Base-by-base conservation (phyloP, 495 filamentous ascomycete genomes). In the Cladorrhinum samala region DNA sequence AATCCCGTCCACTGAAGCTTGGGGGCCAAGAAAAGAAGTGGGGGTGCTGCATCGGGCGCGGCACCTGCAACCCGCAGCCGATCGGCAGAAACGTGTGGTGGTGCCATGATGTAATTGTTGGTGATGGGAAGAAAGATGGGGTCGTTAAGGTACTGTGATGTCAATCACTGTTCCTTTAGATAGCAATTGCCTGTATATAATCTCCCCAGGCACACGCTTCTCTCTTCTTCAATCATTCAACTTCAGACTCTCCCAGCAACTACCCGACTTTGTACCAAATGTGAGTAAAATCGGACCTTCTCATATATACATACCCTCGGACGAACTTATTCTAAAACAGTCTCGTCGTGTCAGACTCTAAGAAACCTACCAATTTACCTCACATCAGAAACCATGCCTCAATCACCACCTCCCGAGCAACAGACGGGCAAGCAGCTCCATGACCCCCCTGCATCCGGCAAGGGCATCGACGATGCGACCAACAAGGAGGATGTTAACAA, bases 401-500 rank as follows among this genome's bases (percentile, higher is more conserved):
- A 96, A 66, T 97, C 92, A 9, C 92, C 92, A 13, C 72, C 82
- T 16, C 89, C 88, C 8, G 85, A 90, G 72, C 46, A 60, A 46
- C 86, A 87, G 64, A 65, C 77, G n/a, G 81, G 77, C 49, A 66
- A 71, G 25, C 91, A 96, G 69, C 71, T 81, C 43, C 65, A 74
- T 36, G 81, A 80, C 5, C 59, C 75, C 2, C 74, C 77, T 0
- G 80, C 70, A 30, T 70, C 73, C 40, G 83, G 88, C 56, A 76
- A 85, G 57, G 80, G 79, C 24, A 65, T 66, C 18, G 63, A 77
- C 43, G 67, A 68, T 5, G 62, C 60, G 37, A 63, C 74, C n/a
- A 62, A 77, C 61, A 77, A 77, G 64, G 68, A 79, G 53, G 65
- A 79, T 38, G 50, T 53, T 16, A 75, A 73, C 61, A 68, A 83